Base-by-base conservation (phyloP, 2,329 filamentous ascomycete genomes). In the Colletotrichum melonis region DNA sequence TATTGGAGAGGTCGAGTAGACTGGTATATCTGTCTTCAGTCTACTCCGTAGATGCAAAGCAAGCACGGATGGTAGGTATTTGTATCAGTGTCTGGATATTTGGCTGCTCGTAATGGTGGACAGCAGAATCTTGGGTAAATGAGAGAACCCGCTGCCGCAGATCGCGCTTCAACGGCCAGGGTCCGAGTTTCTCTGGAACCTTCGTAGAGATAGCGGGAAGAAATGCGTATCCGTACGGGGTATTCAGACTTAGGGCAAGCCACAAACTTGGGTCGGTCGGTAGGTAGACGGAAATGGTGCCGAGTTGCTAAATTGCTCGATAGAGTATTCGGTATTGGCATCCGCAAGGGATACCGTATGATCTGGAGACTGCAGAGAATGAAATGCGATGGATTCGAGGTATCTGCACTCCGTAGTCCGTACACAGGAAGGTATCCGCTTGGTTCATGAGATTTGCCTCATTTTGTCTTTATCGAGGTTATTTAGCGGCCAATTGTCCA, bases 361-460 rank as follows among this genome's bases (percentile, higher is more conserved):
- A 11, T 49, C 42, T 49, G 42, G 42, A 69, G 38, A 24, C 19
- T 35, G 32, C 9, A 35, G 32, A 35, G 32, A 28, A n/a, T n/a
- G 52, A 49, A 46, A 54, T 35, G 32, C 42, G 49, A 38, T 62
- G 42, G 28, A 54, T 57, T 63, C 19, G 42, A 22, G 42, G 42
- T 42, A 42, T 42, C 35, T 11, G 35, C 16, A 19, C 38, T 42
- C 38, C 16, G 38, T 42, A 42, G 11, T 5, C 12, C 12, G 35
- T 42, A 42, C 38, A 42, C 19, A 42, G 6, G 14, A 16, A 42
- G 54, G 59, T 70, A 70, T 55, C 69, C 59, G 69, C 69, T 52
- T 32, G 59, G 58, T 63, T 54, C 69, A 63, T 64, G 54, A 72
- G 66, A 69, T 69, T 72, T 72, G 66, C 59, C 69, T 69, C 65